Base-by-base conservation (phyloP, 1,284 basidiomycete genomes). In the Puccinia hordei region DNA sequence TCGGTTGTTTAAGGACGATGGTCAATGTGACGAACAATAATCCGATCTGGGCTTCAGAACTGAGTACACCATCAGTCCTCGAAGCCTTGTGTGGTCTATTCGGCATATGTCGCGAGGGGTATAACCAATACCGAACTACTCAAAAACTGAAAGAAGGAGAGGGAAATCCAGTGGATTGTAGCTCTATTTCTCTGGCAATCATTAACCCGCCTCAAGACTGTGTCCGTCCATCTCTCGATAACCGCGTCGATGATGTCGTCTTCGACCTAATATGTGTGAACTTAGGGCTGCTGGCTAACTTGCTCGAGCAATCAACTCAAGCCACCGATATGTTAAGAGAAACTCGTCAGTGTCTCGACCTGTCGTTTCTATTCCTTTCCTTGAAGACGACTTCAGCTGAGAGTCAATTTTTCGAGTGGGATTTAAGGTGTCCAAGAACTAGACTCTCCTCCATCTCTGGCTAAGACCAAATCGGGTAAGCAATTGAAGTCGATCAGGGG, bases 11-110 rank as follows among this genome's bases (percentile, higher is more conserved):
- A 38, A 49, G 76, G 27, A 71, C 76, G 9, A 69, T 78, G 66
- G 76, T 78, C 9, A 78, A 78, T 71, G 53, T 78, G 49, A 78
- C 76, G 15, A 78, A 78, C 38, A 49, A 59, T 33, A 71, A 71
- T 59, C 8, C 44, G 38, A 53, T 46, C 8, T 78, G 76, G 76
- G 46, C 65, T 17, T 51, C 46, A 1, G 49, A 69, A 46, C 30
- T 78, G 24, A 71, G 63, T 27, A 78, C 76, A 6, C 30, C 33
- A 27, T 57, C 35, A 9, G 49, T 78, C 24, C n/a, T 78, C 22
- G n/a, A 57, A 49, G 53, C 76, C 30, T 33, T 78, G 30, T 69
- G 49, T 69, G 65, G 76, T 2, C 35, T 69, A 13, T 41, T 77
- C 10, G 61, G 61, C 44, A 59, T 77, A 22, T 77, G 74, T n/a